Evolutionary conservation across 2,329 filamentous ascomycete genomes (phyloP).

Genomic region (Curvularia hawaiiensis): DNA sequence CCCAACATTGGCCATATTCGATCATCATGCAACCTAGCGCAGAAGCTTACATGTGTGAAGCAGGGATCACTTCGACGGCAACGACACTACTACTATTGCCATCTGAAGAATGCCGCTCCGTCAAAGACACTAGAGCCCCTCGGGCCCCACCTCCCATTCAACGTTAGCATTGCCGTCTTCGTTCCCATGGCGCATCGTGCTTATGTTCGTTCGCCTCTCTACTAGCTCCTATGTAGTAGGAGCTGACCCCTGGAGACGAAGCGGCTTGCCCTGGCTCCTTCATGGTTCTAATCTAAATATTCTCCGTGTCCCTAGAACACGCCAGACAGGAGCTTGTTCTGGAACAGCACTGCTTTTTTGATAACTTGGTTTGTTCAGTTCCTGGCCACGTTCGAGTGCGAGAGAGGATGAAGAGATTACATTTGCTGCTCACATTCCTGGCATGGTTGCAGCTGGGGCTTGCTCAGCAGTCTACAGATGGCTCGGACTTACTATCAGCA

Average conservation of each 20-base stretch:
- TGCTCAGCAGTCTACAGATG: constrained; percentile 18
- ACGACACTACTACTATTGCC: not conserved
- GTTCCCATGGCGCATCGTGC: constrained; percentile 5
- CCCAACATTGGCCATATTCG: constrained; percentile 9
- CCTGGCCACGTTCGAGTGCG: constrained; percentile 1
- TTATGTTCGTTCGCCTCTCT: constrained; percentile 8
- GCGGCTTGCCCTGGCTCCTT: constrained; percentile 1
- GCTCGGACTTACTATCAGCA: constrained; percentile 15
- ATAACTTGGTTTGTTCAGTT: not conserved
- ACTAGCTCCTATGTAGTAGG: constrained; percentile 11
- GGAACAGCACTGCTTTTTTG: not conserved
- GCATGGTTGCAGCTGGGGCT: constrained; percentile 21
- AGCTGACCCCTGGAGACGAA: constrained; percentile 5
- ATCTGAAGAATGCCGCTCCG: constrained; percentile 11
- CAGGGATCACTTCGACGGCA: constrained; percentile 11
- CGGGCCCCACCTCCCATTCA: constrained; percentile 6
- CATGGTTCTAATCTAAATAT: constrained; percentile 10
- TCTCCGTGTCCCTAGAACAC: constrained; percentile 1
- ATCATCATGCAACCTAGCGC: constrained; percentile 12
- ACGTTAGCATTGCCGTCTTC: constrained; percentile 10
- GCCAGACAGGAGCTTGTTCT: constrained; percentile 4
- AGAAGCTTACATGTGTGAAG: constrained; percentile 3
- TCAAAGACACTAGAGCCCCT: constrained; percentile 6
- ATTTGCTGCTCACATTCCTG: constrained; percentile 23
- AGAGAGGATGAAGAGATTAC: constrained; percentile 24